Base-by-base conservation (phyloP, 352 stramenopile species). In the Pythium graminicola region DNA sequence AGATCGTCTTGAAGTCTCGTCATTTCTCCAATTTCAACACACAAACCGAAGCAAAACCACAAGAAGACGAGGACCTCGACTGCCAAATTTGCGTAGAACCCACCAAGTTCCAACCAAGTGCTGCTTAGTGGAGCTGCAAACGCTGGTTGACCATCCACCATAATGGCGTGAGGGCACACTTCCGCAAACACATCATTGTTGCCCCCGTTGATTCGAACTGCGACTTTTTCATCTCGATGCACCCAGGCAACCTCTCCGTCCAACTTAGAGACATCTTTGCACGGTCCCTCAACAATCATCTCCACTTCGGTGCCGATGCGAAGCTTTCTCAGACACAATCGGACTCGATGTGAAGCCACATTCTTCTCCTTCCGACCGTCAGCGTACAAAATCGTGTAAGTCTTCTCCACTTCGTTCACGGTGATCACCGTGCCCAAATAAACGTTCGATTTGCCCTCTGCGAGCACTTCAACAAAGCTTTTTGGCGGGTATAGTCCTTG, bases 161-260 rank as follows among this genome's bases (percentile, higher is more conserved):
- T 75, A 4, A 87, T 60, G 17, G 76, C 74, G 40, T 85, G 76
- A 5, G 63, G 77, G 26, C 72, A 84, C 7, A 87, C 73, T 32
- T 85, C 65, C 1, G 76, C 76, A 43, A 85, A 87, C 3, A 87
- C 69, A 39, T 85, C 76, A 33, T 84, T 84, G 40, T 80, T 79
- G 23, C 73, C 73, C 2, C 73, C 74, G 19, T 83, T 71, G 41
- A 85, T 73, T 0, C 74, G 72, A 20, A 87, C 61, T 0, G 70
- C 74, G 5, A 85, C 76, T 40, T 75, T 87, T 41, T 87, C 76
- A 35, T 87, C 62, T 3, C 73, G 76, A 66, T 87, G 76, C 8
- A 87, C 76, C 76, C 76, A 87, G 11, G 76, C 76, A 0, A 87
- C 72, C 28, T 87, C 73, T 8, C 73, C 73, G 22, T 87, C 74